phyloP scores from a whole-genome alignment of 1,284 basidiomycete genomes.

The Erythrobasidium hasegawianum region DNA sequence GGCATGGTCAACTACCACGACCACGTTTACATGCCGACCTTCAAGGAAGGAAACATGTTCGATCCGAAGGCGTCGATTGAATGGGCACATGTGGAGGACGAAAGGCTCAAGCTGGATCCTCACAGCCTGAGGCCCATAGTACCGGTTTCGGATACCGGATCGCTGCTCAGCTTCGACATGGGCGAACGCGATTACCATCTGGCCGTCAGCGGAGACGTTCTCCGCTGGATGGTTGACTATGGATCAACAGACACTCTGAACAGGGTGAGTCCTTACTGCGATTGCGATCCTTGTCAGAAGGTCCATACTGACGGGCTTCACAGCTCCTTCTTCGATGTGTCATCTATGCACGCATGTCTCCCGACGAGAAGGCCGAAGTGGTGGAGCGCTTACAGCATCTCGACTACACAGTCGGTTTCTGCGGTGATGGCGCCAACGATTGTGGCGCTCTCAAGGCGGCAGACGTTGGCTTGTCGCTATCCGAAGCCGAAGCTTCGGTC shows the following conservation, averaged over 20 bases:
- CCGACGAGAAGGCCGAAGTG: slow-evolving; percentile 98
- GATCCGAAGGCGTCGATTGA: slow-evolving; percentile 61
- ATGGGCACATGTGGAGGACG: slow-evolving; percentile 92
- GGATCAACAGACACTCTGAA: slow-evolving; percentile 90
- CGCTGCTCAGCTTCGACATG: slow-evolving; percentile 40
- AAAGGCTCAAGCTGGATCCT: slow-evolving; percentile 75
- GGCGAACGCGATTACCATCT: slow-evolving; percentile 77
- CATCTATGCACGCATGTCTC: slow-evolving; percentile 98
- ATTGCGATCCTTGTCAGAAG: neutral
- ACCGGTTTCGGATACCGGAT: slow-evolving; percentile 32
- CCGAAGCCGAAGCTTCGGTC: slow-evolving; percentile 98
- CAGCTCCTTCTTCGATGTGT: slow-evolving; percentile 98
- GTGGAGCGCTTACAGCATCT: slow-evolving; percentile 89
- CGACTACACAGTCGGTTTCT: slow-evolving; percentile 96
- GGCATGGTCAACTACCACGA: slow-evolving; percentile 81
- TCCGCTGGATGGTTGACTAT: slow-evolving; percentile 97
- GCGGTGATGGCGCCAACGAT: slow-evolving; percentile 98
- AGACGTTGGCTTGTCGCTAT: slow-evolving; percentile 93
- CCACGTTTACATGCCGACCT: slow-evolving; percentile 84
- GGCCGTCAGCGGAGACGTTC: slow-evolving; percentile 92
- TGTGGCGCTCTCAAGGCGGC: slow-evolving; percentile 98
- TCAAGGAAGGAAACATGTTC: slow-evolving; percentile 61
- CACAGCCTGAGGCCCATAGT: slow-evolving; percentile 67
- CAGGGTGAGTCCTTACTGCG: slow-evolving; percentile 58
- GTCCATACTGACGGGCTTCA: neutral